Conservation (phyloP, 164 flowering plant genomes). For the Liriodendron chinense region DNA sequence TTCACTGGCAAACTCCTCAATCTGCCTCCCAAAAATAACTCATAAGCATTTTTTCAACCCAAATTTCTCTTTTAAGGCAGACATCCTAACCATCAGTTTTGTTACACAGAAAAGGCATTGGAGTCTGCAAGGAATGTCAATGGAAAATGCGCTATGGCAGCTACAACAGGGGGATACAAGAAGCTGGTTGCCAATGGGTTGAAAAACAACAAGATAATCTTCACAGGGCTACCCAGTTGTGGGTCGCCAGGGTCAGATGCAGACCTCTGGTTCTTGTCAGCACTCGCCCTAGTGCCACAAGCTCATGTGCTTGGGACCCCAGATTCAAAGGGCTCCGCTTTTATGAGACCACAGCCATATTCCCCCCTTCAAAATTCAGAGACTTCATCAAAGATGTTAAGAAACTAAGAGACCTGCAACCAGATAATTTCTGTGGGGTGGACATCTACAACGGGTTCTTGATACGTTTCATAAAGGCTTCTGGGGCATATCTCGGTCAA, state of each 20-base stretch:
- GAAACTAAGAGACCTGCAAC: slow-evolving; percentile 53
- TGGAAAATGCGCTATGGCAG: slow-evolving; percentile 73
- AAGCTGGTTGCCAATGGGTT: slow-evolving; percentile 65
- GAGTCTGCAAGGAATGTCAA: slow-evolving; percentile 39
- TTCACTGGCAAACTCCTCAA: too few relatives aligned
- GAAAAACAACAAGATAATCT: slow-evolving; percentile 58
- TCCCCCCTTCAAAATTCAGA: slow-evolving; percentile 45
- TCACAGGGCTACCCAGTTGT: slow-evolving; percentile 84
- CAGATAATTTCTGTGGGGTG: slow-evolving; percentile 69
- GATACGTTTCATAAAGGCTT: slow-evolving; percentile 66
- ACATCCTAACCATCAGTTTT: not conserved
- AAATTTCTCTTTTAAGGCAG: too few relatives aligned
- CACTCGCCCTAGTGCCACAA: slow-evolving; percentile 40
- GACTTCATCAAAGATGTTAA: slow-evolving; percentile 66
- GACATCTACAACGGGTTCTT: slow-evolving; percentile 78
- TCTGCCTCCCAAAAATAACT: too few relatives aligned
- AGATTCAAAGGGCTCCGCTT: slow-evolving; percentile 77
- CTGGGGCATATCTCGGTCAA: slow-evolving; percentile 66
- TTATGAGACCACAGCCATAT: slow-evolving; percentile 75
- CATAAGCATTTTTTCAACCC: too few relatives aligned
- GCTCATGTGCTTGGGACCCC: slow-evolving; percentile 86
- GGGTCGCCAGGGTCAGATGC: slow-evolving; percentile 76
- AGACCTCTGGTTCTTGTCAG: slow-evolving; percentile 82
- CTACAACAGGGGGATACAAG: slow-evolving; percentile 44
- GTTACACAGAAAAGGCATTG: slow-evolving; percentile 57